Conservation (phyloP, 345 rosid genomes). For the Ceriops decandra region DNA sequence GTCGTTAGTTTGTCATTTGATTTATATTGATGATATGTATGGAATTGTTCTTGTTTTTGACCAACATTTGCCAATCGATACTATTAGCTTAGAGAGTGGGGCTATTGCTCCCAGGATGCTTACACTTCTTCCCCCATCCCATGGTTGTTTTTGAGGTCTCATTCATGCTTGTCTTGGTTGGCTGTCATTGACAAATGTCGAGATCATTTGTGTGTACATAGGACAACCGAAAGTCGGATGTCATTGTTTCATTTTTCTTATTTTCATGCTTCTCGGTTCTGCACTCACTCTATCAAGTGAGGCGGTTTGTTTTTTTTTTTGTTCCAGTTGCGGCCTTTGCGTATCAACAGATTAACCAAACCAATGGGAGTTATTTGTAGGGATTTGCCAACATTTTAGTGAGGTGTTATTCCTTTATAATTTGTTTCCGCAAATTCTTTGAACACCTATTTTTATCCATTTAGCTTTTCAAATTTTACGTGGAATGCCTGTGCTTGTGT, state of each 20-base stretch:
- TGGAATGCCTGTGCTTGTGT: too few species aligned
- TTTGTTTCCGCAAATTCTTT: too few species aligned
- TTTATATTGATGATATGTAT: slow-evolving; percentile 20
- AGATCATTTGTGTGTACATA: slow-evolving; percentile 17
- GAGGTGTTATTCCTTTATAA: too few species aligned
- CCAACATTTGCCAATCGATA: slow-evolving; percentile 10
- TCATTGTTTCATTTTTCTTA: background rate
- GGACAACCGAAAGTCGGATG: slow-evolving; percentile 5
- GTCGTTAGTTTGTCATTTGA: slow-evolving; percentile 39
- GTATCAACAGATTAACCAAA: too few species aligned
- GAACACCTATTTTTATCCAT: too few species aligned
- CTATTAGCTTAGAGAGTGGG: slow-evolving; percentile 12
- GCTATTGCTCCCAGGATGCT: background rate
- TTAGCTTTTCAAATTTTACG: too few species aligned
- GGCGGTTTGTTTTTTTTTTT: too few species aligned
- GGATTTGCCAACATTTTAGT: too few species aligned
- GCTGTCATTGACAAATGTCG: background rate
- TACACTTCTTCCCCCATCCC: background rate
- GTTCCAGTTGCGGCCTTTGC: too few species aligned
- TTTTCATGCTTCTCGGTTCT: background rate
- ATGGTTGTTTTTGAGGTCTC: slow-evolving; percentile 6
- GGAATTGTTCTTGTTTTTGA: slow-evolving; percentile 16
- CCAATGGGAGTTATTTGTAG: too few species aligned
- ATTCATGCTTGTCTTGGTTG: slow-evolving; percentile 14
- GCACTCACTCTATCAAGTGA: too few species aligned